Evolutionary conservation across 1,284 basidiomycete species (phyloP).

Genomic region (Peniophora sp.): DNA sequence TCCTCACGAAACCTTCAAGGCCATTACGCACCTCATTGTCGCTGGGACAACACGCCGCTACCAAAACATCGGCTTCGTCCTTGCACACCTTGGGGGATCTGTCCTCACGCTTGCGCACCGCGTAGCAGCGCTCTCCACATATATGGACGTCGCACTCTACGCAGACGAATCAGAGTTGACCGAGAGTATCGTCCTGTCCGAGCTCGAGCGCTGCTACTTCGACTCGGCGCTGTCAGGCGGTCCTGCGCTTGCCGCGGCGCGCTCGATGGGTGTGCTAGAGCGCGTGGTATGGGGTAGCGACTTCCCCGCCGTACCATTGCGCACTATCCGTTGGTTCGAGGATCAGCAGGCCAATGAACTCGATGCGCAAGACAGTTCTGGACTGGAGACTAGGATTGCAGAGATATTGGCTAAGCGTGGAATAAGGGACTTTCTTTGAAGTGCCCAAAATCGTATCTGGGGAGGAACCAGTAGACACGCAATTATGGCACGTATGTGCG

Average conservation of each 20-base stretch:
- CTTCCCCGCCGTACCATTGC: conserved; percentile 56
- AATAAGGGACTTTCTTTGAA: no score
- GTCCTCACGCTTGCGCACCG: conserved; percentile 54
- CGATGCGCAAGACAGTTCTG: no score
- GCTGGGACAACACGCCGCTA: conserved; percentile 58
- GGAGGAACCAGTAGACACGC: no score
- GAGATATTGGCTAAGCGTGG: no score
- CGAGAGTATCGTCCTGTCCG: conserved; percentile 53
- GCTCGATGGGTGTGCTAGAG: conserved; percentile 37
- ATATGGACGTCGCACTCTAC: conserved; percentile 55
- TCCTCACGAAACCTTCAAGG: conserved; percentile 73
- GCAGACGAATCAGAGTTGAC: conserved; percentile 9
- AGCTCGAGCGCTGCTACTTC: conserved; percentile 63
- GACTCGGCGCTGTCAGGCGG: conserved; percentile 59
- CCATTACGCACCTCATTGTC: conserved; percentile 65
- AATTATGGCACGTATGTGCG: no score
- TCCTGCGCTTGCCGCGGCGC: conserved; percentile 38
- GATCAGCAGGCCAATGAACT: conserved; percentile 17
- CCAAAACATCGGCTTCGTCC: conserved; percentile 48
- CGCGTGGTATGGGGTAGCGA: conserved; percentile 64
- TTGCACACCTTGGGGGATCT: conserved; percentile 63
- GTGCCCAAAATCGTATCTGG: no score
- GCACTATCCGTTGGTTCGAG: conserved; percentile 53
- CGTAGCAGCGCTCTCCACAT: conserved; percentile 51
- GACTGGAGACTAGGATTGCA: no score